These are phyloP conservation scores for Triticum monococcum DNA, from an alignment of 176 grass and related monocot genomes.

Conservation along the genomic window DNA sequence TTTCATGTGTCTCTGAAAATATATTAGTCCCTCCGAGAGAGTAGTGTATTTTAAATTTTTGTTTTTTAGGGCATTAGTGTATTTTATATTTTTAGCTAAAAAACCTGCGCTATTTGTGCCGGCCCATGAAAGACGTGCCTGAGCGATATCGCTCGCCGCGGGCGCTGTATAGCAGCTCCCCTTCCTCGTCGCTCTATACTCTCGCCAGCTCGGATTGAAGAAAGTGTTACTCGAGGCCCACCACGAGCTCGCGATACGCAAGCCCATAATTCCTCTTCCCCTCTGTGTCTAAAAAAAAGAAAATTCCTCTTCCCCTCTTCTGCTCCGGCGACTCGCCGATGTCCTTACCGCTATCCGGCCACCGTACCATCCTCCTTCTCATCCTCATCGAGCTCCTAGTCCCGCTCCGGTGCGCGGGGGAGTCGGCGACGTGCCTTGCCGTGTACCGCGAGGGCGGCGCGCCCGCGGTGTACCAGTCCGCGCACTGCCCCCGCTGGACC, in stretches of 20 bases:
- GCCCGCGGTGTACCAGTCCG: constrained; percentile 79
- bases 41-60: too few species aligned
- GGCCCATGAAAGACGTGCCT: too few species aligned
- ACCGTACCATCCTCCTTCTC: neutral
- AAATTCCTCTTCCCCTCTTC: neutral
- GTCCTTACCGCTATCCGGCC: constrained; percentile 2
- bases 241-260: neutral
- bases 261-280: neutral
- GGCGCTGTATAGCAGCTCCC: too few species aligned
- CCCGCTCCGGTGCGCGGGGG: constrained; percentile 32
- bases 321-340: constrained; percentile 30
- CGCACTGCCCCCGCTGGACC: constrained; percentile 83
- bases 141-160: too few species aligned
- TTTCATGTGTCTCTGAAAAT: too few species aligned
- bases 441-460: constrained; percentile 87
- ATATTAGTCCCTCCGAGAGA: too few species aligned
- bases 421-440: constrained; percentile 68
- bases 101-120: too few species aligned
- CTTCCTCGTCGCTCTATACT: too few species aligned
- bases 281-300: too few species aligned
- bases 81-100: too few species aligned
- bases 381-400: neutral
- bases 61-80: too few species aligned
- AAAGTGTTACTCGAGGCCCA: neutral
- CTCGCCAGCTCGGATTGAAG: neutral